Evolutionary conservation across 2,329 filamentous ascomycete species (phyloP), one percentile per base, ranked within the genome.

Genomic region (Ilyonectria sp.): DNA sequence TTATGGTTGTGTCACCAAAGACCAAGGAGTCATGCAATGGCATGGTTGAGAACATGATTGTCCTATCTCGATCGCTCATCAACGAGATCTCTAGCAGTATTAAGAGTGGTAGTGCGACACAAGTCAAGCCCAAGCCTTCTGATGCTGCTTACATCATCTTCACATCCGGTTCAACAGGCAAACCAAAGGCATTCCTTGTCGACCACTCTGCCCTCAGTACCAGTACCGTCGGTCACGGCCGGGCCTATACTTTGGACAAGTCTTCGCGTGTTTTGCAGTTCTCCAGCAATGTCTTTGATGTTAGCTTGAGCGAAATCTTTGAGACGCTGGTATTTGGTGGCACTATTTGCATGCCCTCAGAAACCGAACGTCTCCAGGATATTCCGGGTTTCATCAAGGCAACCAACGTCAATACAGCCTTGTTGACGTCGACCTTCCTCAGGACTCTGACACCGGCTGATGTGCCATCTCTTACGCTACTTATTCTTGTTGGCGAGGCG

Each of bases 111-210:
- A 19, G 33, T 3, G n/a, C 13, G 8, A n/a, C 56, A 9, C 37
- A 44, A 23, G 43, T 8, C n/a, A 49, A 37, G 10, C 40, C 44
- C 1, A 46, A 26, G 8, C 53, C 63, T 8, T 52, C 43, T 1
- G 26, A 55, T 46, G 37, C 53, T 6, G 54, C 60, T 1, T 79
- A 79, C 50, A 84, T 86, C 67, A 84, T 87, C 70, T 89, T 88
- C 74, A 89, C 87, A 8, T 88, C 86, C 3, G 87, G 87, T 33
- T 87, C 83, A 37, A 89, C 87, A 0, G 87, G 87, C 11, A 80
- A 79, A 21, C 87, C 87, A 0, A 89, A 89, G 75, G 86, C 86
- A 23, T 84, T 87, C 23, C 80, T 86, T 35, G 59, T 78, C 13
- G 43, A 44, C 15, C 69, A 71, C 13, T 33, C 33, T 11, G 60